Evolutionary conservation across 192 early-diverging fungal species (phyloP).

Genomic region (Rhizophagus sp.): DNA sequence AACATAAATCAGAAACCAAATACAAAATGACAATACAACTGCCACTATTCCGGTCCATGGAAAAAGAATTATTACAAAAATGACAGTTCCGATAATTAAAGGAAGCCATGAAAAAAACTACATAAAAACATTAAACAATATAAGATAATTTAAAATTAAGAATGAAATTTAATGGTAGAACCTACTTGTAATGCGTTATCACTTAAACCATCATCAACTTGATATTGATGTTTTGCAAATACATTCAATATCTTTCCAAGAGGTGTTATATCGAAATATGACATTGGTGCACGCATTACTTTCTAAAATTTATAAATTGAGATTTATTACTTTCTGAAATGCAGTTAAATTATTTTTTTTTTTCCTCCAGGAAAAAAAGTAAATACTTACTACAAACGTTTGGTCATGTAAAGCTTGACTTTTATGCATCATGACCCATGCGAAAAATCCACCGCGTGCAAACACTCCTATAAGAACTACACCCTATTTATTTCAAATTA

Average conservation of each 20-base stretch:
- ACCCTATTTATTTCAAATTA: neutral
- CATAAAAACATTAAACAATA: neutral
- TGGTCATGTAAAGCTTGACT: conserved; percentile 56
- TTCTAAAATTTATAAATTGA: conserved; percentile 39
- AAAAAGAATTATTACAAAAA: conserved; percentile 63
- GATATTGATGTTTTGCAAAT: conserved; percentile 48
- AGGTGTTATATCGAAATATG: conserved; percentile 71
- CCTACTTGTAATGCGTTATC: conserved; percentile 38
- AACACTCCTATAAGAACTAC: conserved; percentile 51
- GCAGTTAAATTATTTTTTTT: neutral
- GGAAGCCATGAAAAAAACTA: conserved; percentile 41
- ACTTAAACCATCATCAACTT: conserved; percentile 43
- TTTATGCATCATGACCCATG: conserved; percentile 51
- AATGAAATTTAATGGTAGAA: neutral
- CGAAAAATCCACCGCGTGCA: conserved; percentile 53
- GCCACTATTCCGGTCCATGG: conserved; percentile 59
- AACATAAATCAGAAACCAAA: conserved; percentile 44
- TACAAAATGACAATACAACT: conserved; percentile 45
- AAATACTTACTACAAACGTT: conserved; percentile 32
- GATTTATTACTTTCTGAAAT: neutral
- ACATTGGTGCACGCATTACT: conserved; percentile 68
- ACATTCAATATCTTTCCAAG: conserved; percentile 69
- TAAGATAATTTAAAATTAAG: neutral
- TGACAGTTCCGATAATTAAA: conserved; percentile 49
- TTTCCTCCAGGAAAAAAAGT: neutral